Evolutionary conservation across 2,329 filamentous ascomycete species (phyloP), one percentile per base, ranked within the genome.

Genomic region (Fusarium palustre): DNA sequence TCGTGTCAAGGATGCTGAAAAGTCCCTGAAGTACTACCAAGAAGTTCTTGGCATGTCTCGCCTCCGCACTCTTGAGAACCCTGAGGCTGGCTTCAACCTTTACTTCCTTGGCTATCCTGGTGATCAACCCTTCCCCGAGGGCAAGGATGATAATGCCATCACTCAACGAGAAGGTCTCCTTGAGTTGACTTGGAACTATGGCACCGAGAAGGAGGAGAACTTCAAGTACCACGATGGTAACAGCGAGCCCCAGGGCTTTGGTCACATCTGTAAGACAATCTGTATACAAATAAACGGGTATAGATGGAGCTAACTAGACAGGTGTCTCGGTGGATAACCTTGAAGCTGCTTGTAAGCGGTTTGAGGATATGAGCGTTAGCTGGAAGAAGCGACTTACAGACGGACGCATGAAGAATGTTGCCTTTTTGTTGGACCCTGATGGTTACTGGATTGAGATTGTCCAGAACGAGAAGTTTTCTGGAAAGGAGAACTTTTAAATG

Each of bases 351-450:
- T 97, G 95, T 81, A 82, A 90, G 76, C 88, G 94, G 16, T 94
- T 98, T 73, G 96, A 98, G 78, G 88, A 89, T 57, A 83, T 92
- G 76, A 88, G 91, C 8, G 91, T 95, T 57, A 90, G 87, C 80
- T 99, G 94, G 93, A 97, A 97, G 89, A 98, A 98, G 89, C 87
- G 92, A 70, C 85, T 98, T 66, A 97, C 93, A 3, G 95, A 98
- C 68, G 95, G 95, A 3, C 85, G 88, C 46, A 97, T 97, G 94
- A 95, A 92, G 86, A 93, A 96, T 70, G 90, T 98, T 55, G 96
- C 96, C 0, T 98, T 98, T 77, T 82, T 98, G 47, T 84, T 97
- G 48, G 95, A 95, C 73, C 94, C 94, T 0, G 94, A 97, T 80
- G 88, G 87, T 49, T 97, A 97, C 81, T 97, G 92, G 92, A 86